phyloP scores from a whole-genome alignment of 2,329 filamentous ascomycete genomes.

The Clonostachys byssicola region DNA sequence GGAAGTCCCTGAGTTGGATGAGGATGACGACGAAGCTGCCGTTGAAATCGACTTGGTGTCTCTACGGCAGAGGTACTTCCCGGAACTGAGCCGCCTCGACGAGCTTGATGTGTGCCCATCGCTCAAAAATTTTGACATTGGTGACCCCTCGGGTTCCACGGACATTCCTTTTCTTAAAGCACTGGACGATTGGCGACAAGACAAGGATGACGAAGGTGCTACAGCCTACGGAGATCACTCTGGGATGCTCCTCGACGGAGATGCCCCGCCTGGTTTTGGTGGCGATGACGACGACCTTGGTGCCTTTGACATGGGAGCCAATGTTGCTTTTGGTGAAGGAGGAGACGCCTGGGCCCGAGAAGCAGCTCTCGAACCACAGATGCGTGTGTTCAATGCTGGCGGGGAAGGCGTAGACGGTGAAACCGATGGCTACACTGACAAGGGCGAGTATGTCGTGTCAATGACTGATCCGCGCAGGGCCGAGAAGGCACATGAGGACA shows the following conservation, averaged over 20 bases:
- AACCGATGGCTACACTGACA: conserved; percentile 37
- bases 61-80: conserved; percentile 80
- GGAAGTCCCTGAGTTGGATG: conserved; percentile 15
- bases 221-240: conserved; percentile 62
- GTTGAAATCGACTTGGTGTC: conserved; percentile 75
- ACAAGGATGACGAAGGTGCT: conserved; percentile 59
- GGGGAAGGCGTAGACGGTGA: conserved; percentile 52
- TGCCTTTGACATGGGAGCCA: conserved; percentile 65
- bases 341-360: conserved; percentile 94
- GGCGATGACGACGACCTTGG: conserved; percentile 65
- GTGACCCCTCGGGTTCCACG: conserved; percentile 77
- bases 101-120: conserved; percentile 92
- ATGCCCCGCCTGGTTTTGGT: conserved; percentile 78
- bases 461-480: conserved; percentile 62
- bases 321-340: conserved; percentile 89
- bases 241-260: conserved; percentile 81
- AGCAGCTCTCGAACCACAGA: conserved; percentile 80
- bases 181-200: conserved; percentile 77
- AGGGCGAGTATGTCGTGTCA: conserved; percentile 74
- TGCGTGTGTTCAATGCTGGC: conserved; percentile 69
- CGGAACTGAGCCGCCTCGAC: conserved; percentile 71
- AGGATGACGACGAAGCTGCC: conserved; percentile 41
- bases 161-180: conserved; percentile 92
- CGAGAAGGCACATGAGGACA: conserved; percentile 80
- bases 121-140: conserved; percentile 88